Base-by-base conservation (phyloP, 495 filamentous ascomycete species). In the Penicillium antarcticum region DNA sequence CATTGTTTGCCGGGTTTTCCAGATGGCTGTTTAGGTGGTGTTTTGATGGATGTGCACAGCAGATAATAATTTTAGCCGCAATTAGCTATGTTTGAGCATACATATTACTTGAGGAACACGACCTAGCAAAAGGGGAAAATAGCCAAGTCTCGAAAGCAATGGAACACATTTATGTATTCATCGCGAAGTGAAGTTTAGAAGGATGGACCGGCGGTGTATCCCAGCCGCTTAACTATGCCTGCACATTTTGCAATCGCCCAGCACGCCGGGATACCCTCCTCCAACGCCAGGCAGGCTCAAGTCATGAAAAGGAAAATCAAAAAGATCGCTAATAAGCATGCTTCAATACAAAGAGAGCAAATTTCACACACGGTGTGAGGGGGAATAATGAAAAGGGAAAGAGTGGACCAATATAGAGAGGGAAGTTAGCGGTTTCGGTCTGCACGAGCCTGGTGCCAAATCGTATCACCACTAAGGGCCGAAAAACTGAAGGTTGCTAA, bases 401-500 rank as follows among this genome's bases (percentile, higher is more conserved):
- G 34, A 42, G 44, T 43, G 53, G 37, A 57, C 42, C 53, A 19
- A 36, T 33, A 48, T 43, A 14, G 37, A 34, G 16, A 32, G 18
- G 14, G n/a, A 23, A 2, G 5, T 70, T 62, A 80, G 59, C 71
- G 58, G 45, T 71, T 73, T 33, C 73, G 68, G 43, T 80, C 73
- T 13, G 64, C 58, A 54, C 67, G 68, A 47, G 65, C 63, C 52
- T 76, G 76, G 48, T 77, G 74, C 72, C 77, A 77, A 32, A 75
- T 74, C 8, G 69, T 73, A 45, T 80, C 77, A 8, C 78, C 78
- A 42, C 68, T 79, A 7, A 81, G 70, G 7, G 73, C 73, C 5
- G 75, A 78, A 39, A 77, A 69, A 51, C 72, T 79, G 6, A 78
- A 48, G 0, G 75, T 71, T 13, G 73, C 65, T 45, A 74, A 55